phyloP scores from a whole-genome alignment of 305 asterid species.

The Ajuga reptans region DNA sequence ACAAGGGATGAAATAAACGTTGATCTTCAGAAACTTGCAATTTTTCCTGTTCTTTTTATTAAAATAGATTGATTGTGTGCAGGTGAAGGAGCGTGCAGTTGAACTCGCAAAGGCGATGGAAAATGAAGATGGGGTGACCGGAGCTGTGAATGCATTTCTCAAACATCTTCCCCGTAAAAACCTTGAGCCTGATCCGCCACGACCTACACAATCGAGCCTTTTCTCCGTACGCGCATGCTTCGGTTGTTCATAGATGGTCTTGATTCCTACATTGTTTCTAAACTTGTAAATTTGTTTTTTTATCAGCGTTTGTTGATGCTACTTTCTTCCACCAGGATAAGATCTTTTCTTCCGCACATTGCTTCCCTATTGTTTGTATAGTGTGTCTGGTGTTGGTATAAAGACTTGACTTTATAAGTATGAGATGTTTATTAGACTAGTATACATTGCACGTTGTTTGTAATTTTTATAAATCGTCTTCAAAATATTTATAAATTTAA shows the following conservation, averaged over 20 bases:
- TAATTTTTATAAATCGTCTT: not conserved
- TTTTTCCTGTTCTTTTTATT: not conserved
- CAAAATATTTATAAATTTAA: too few species aligned
- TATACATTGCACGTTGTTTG: not conserved
- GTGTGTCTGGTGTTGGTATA: not conserved
- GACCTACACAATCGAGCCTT: constrained; percentile 39
- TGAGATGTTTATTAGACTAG: not conserved
- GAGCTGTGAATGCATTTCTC: constrained; percentile 85
- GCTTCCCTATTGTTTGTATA: not conserved
- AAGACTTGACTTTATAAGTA: not conserved
- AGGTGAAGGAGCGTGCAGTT: constrained; percentile 85
- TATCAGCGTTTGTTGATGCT: not conserved
- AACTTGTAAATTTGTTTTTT: not conserved
- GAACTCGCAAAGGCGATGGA: constrained; percentile 88
- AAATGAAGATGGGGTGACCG: constrained; percentile 83
- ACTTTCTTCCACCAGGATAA: not conserved
- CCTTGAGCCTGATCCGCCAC: constrained; percentile 31
- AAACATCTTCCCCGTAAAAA: constrained; percentile 68
- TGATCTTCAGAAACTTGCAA: not conserved
- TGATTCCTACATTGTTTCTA: not conserved
- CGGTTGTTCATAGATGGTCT: constrained; percentile 27
- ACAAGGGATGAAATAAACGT: not conserved
- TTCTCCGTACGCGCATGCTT: constrained; percentile 66
- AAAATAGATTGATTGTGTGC: constrained; percentile 11
- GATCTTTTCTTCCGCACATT: too few species aligned